Evolutionary conservation across 441 rosid genomes (phyloP).

Genomic region (Populus hybrid): DNA sequence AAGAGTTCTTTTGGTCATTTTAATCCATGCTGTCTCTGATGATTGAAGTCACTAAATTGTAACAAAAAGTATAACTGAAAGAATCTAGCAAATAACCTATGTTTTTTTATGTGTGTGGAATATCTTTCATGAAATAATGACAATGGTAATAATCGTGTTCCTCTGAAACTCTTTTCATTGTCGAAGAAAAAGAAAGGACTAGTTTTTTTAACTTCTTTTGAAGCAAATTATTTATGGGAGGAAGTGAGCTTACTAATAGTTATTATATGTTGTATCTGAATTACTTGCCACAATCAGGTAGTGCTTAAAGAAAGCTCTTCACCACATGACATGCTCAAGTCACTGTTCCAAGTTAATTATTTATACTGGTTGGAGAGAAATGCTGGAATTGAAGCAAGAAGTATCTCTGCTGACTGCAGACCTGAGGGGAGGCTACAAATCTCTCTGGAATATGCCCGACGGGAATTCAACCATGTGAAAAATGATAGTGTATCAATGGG

Average conservation of each 20-base stretch:
- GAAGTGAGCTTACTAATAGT: not conserved
- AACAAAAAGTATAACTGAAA: not conserved
- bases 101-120: not conserved
- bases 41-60: not conserved
- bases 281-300: conserved; percentile 49
- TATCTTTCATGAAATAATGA: not conserved
- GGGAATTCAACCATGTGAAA: conserved; percentile 81
- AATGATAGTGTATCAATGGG: conserved; percentile 68
- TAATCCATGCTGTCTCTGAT: not conserved
- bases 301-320: conserved; percentile 76
- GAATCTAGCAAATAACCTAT: not conserved
- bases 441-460: conserved; percentile 72
- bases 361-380: conserved; percentile 92
- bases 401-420: conserved; percentile 56
- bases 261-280: not conserved
- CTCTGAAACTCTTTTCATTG: not conserved
- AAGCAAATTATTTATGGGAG: not conserved
- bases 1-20: not conserved
- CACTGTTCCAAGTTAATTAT: conserved; percentile 83
- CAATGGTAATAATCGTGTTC: not conserved
- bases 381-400: conserved; percentile 71
- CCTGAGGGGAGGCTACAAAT: conserved; percentile 71
- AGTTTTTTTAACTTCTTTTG: not conserved
- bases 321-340: conserved; percentile 91
- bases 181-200: not conserved